Conservation (phyloP, 257 asterid species). For the Marsdenia floribunda region DNA sequence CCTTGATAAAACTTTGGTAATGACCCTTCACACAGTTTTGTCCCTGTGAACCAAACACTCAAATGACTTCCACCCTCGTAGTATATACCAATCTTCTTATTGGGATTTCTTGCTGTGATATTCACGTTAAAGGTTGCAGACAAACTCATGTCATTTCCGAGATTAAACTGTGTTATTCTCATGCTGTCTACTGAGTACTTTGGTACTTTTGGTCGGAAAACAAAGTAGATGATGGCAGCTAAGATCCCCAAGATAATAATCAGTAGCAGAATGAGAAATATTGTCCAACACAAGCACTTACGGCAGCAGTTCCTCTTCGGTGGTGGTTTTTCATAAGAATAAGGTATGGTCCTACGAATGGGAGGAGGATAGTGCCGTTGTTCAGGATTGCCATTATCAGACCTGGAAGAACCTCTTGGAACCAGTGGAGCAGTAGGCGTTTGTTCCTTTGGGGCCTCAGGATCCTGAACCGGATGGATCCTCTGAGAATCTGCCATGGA, state of each 20-base stretch:
- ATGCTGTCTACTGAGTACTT: constrained; percentile 65
- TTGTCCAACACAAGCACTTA: constrained; percentile 69
- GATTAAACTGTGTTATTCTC: constrained; percentile 51
- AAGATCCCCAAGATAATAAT: constrained; percentile 41
- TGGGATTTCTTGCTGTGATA: constrained; percentile 78
- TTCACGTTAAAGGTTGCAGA: constrained; percentile 57
- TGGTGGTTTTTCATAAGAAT: constrained; percentile 43
- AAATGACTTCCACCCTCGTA: constrained; percentile 66
- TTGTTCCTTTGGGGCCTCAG: constrained; percentile 22
- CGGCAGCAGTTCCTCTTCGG: constrained; percentile 45
- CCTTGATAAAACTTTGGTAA: constrained; percentile 89
- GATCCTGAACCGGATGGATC: constrained; percentile 66
- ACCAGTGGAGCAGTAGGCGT: constrained; percentile 43
- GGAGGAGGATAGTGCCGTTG: constrained; percentile 25
- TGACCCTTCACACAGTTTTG: constrained; percentile 66
- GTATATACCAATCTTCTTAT: constrained; percentile 78
- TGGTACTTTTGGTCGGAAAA: constrained; percentile 68
- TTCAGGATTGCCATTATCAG: constrained; percentile 81
- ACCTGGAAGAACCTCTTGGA: constrained; percentile 44
- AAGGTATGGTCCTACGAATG: constrained; percentile 32
- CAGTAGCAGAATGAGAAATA: constrained; percentile 35
- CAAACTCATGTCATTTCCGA: constrained; percentile 50
- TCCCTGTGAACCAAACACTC: constrained; percentile 61
- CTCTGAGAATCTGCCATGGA: constrained; percentile 66
- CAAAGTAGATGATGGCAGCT: constrained; percentile 64